These are phyloP conservation scores for Nidula microcarpa DNA, from an alignment of 768 basidiomycete genomes.

Conservation along the genomic window DNA sequence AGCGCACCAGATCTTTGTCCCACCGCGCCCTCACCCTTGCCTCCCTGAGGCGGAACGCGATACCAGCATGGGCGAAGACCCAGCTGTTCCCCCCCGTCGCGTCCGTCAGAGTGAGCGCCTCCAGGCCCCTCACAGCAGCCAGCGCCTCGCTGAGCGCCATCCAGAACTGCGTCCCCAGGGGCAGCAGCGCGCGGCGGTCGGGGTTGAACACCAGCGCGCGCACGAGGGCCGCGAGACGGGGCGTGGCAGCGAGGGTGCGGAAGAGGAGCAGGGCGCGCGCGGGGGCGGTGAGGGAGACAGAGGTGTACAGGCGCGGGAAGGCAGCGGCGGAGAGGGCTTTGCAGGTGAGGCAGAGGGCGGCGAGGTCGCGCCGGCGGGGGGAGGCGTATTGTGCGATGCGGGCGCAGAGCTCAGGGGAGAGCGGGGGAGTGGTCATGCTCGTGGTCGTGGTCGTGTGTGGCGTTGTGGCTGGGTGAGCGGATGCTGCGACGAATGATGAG, in stretches of 20 bases:
- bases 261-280: conserved; percentile 31
- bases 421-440: too few relatives aligned
- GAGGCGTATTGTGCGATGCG: conserved; percentile 34
- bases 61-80: conserved; percentile 37
- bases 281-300: conserved; percentile 33
- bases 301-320: conserved; percentile 42
- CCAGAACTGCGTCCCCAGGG: conserved; percentile 39
- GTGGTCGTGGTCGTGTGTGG: too few relatives aligned
- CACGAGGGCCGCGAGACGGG: conserved; percentile 35
- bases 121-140: conserved; percentile 38
- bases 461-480: too few relatives aligned
- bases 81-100: conserved; percentile 33
- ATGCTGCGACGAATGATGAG: too few relatives aligned
- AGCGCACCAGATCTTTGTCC: conserved; percentile 42
- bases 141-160: conserved; percentile 35
- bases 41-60: conserved; percentile 46
- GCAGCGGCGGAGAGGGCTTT: conserved; percentile 46
- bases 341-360: conserved; percentile 38
- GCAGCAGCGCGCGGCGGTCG: conserved; percentile 17
- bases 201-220: conserved; percentile 17
- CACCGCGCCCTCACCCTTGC: conserved; percentile 46
- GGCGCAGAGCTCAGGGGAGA: conserved; percentile 32
- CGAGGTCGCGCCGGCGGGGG: conserved; percentile 27
- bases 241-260: conserved; percentile 26
- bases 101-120: conserved; percentile 39